Evolutionary conservation across 805 yeast genomes (phyloP), one percentile per base, ranked within the genome.

Genomic region (Kuraishia cidri): DNA sequence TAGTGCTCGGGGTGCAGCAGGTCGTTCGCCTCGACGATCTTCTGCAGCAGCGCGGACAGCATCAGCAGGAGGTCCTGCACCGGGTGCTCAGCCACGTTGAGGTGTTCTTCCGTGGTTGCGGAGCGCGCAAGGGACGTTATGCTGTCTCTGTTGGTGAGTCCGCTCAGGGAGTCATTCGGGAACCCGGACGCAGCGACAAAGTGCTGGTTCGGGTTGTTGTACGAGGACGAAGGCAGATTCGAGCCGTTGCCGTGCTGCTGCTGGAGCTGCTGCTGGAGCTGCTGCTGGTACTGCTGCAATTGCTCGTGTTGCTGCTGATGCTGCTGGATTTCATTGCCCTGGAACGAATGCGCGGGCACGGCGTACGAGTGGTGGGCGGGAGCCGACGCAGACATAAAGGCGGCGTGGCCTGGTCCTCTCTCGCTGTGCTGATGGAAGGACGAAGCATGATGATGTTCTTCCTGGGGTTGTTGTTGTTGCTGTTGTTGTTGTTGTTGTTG

Each of bases 1-100:
- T 72, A 69, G 44, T 74, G 79, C 41, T 75, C 78, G 2, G 88
- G 82, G 46, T 79, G 90, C 23, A 85, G 60, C 32, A 75, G 66
- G 55, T 90, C 98, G 57, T 90, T 92, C 9, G 94, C 87, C 47
- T 83, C 90, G 24, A 90, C 80, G 30, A 92, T 87, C 51, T 83
- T 84, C 42, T 86, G 86, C 34, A 90, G 62, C 33, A 90, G 63
- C 6, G 94, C 79, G 14, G 95, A 75, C 32, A 90, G 66, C 97
- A 92, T 90, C 29, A 76, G 55, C 28, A 92, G 65, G 18, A 92
- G 66, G 41, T 83, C 90, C 37, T 78, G 75, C 2, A 84, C 86
- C 1, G 95, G 88, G 49, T 77, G 84, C 27, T 79, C 80, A 8
- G 86, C 87, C 30, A 90, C 83, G 48, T 86, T 81, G 39, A 79